Percentiles rank a stretch among this genome's conserved stretches.
phyloP scores from a whole-genome alignment of 257 asterid species.

The Solanum piurae region DNA sequence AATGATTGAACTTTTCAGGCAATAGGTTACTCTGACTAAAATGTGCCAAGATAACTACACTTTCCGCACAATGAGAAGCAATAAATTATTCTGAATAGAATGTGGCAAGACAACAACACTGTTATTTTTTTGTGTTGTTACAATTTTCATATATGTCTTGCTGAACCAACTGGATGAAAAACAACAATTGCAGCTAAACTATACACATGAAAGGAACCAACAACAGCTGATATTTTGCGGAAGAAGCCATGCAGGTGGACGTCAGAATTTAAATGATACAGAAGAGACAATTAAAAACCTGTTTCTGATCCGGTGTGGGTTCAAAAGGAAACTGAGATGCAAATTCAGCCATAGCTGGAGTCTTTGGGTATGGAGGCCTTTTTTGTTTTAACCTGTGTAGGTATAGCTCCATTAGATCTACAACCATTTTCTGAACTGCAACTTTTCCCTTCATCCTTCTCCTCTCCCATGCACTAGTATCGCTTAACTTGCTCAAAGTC shows the following conservation, averaged over 20 bases:
- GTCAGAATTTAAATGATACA: neutral
- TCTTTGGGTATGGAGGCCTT: conserved; percentile 75
- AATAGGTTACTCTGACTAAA: neutral
- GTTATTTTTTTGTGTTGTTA: neutral
- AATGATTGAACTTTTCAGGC: neutral
- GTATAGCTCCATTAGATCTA: conserved; percentile 93
- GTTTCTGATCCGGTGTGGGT: conserved; percentile 89
- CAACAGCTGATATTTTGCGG: neutral
- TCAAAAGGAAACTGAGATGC: conserved; percentile 65
- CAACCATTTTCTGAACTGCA: conserved; percentile 97
- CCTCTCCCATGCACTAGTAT: conserved; percentile 85
- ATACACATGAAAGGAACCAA: neutral
- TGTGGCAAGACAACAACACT: neutral
- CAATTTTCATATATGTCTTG: neutral
- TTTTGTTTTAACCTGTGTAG: conserved; percentile 88
- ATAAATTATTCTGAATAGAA: neutral
- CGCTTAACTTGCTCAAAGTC: conserved; percentile 77
- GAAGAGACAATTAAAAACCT: conserved; percentile 33
- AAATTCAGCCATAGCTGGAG: conserved; percentile 52
- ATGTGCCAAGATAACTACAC: neutral
- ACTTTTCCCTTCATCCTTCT: conserved; percentile 95
- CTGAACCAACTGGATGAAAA: conserved; percentile 1
- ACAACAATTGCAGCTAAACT: neutral
- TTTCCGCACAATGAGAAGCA: neutral
- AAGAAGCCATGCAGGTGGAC: neutral